These are phyloP conservation scores for Phtheirospermum japonicum DNA, from an alignment of 257 asterid species.

Conservation along the genomic window DNA sequence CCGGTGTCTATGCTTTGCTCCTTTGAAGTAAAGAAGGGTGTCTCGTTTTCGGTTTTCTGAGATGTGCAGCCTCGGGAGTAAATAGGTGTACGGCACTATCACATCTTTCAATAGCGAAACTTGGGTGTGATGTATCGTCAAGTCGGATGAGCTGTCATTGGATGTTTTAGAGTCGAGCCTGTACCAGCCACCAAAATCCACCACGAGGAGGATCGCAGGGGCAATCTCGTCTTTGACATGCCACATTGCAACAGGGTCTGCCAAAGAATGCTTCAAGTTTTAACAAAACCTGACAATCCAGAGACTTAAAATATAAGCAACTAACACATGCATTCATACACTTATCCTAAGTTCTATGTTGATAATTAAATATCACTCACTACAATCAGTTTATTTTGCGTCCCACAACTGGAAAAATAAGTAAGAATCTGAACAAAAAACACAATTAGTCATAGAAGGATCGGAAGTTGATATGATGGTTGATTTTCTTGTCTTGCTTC, in stretches of 20 bases:
- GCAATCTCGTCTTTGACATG: slow-evolving; percentile 82
- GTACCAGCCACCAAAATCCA: slow-evolving; percentile 97
- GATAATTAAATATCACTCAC: no score
- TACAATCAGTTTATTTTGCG: no score
- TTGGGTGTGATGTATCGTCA: slow-evolving; percentile 72
- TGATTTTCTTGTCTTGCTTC: slow-evolving; percentile 1
- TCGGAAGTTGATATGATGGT: slow-evolving; percentile 1
- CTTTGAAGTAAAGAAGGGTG: slow-evolving; percentile 89
- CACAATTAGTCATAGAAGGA: not conserved
- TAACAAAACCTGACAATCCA: slow-evolving; percentile 85
- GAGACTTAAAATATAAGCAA: slow-evolving; percentile 61
- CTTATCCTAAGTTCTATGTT: slow-evolving; percentile 21
- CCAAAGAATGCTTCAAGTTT: slow-evolving; percentile 96
- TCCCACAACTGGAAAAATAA: slow-evolving; percentile 8
- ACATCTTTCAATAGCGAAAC: slow-evolving; percentile 92
- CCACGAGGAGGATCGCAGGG: slow-evolving; percentile 85
- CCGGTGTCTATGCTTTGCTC: slow-evolving; percentile 97
- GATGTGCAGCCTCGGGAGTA: slow-evolving; percentile 67
- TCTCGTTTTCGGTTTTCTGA: slow-evolving; percentile 53
- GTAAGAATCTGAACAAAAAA: not conserved
- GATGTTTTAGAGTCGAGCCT: slow-evolving; percentile 64
- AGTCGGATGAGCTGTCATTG: slow-evolving; percentile 45
- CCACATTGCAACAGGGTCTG: slow-evolving; percentile 99
- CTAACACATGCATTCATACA: slow-evolving; percentile 44
- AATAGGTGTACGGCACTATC: slow-evolving; percentile 82